Evolutionary conservation across 495 filamentous ascomycete genomes (phyloP).

Genomic region (Xylaria scruposa): DNA sequence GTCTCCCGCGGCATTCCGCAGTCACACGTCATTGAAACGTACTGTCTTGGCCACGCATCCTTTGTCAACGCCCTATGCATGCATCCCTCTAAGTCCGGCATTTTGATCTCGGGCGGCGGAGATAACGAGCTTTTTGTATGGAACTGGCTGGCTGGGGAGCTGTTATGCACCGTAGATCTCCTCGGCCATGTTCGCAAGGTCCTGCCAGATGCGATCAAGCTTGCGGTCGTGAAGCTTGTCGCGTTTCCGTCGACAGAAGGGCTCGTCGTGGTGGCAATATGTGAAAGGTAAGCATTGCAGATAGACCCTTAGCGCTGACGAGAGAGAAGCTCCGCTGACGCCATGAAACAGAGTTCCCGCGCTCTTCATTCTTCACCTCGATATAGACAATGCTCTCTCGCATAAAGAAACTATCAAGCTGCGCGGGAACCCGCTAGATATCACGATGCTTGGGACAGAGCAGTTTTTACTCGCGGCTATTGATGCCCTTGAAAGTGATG

Average conservation of each 20-base stretch:
- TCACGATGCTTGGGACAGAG: constrained; percentile 42
- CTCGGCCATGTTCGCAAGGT: constrained; percentile 46
- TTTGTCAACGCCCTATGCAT: constrained; percentile 81
- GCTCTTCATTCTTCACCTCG: constrained; percentile 64
- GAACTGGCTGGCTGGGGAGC: constrained; percentile 71
- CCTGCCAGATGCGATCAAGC: constrained; percentile 41
- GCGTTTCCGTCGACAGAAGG: constrained; percentile 34
- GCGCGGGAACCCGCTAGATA: constrained; percentile 67
- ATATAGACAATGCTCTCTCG: constrained; percentile 48
- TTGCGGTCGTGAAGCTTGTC: constrained; percentile 60
- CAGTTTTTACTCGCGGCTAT: constrained; percentile 60
- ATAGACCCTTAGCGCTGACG: constrained; percentile 1
- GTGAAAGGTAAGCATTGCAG: constrained; percentile 66
- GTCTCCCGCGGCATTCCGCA: constrained; percentile 85
- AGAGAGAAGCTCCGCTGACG: constrained; percentile 34
- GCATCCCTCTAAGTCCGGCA: constrained; percentile 55
- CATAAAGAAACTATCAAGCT: constrained; percentile 56
- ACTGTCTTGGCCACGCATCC: constrained; percentile 83
- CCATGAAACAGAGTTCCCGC: constrained; percentile 60
- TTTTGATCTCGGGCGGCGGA: constrained; percentile 86
- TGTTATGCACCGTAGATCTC: constrained; percentile 62
- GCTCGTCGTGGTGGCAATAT: constrained; percentile 62
- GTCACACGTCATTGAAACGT: constrained; percentile 84
- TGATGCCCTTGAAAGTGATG: constrained; percentile 47
- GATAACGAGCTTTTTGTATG: constrained; percentile 79